phyloP scores from a whole-genome alignment of 2,329 filamentous ascomycete species.

The Fusarium brevicatenulatum region DNA sequence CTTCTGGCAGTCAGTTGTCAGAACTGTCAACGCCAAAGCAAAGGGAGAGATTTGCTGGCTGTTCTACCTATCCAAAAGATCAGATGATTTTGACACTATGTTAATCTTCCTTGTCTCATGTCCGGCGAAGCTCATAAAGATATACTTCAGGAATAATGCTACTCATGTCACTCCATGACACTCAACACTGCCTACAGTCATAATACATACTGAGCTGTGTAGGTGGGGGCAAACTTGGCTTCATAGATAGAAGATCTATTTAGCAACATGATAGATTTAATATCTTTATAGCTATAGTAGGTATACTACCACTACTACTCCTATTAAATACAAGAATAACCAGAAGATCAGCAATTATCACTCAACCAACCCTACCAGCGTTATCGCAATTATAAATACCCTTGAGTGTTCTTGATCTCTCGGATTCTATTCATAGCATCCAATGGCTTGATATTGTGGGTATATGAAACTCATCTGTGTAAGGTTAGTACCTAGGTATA shows the following conservation, averaged over 20 bases:
- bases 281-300: not conserved
- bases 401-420: not conserved
- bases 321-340: not conserved
- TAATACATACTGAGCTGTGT: not conserved
- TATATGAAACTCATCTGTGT: not conserved
- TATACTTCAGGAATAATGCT: not conserved
- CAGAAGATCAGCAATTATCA: not conserved
- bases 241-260: not conserved
- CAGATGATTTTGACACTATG: not conserved
- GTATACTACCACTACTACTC: not conserved
- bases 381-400: not conserved
- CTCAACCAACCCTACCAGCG: not conserved
- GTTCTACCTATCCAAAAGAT: not conserved
- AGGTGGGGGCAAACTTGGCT: too few species aligned
- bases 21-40: not conserved
- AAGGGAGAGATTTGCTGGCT: slow-evolving; percentile 10
- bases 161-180: not conserved
- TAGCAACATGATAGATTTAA: not conserved
- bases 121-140: not conserved
- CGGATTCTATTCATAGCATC: not conserved
- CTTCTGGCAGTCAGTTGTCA: not conserved
- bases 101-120: not conserved
- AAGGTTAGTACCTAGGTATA: not conserved
- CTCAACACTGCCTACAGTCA: not conserved
- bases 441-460: not conserved